Evolutionary conservation across 805 yeast species (phyloP).

Genomic region (Ogataea philodendri): DNA sequence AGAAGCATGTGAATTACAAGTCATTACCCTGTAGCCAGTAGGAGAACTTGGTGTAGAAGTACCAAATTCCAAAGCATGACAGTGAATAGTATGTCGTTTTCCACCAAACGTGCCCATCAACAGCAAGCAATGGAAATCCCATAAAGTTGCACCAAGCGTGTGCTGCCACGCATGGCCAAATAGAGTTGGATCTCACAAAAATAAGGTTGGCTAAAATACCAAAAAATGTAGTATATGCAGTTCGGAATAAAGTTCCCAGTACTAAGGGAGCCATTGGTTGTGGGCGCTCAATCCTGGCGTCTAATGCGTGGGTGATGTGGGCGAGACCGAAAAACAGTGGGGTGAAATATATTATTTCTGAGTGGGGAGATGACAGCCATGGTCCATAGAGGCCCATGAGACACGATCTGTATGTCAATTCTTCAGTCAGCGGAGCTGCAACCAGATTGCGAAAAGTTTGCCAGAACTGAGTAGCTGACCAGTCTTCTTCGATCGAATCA

Average conservation of each 20-base stretch:
- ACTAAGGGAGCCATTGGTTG: constrained; percentile 28
- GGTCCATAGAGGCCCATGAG: constrained; percentile 35
- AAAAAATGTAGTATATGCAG: constrained; percentile 64
- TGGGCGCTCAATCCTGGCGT: constrained; percentile 35
- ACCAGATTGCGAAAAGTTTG: constrained; percentile 55
- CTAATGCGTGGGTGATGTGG: constrained; percentile 72
- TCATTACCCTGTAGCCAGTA: too few species aligned
- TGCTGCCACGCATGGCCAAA: constrained; percentile 56
- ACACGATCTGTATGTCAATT: constrained; percentile 60
- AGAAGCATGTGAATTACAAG: too few species aligned
- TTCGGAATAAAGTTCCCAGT: constrained; percentile 49
- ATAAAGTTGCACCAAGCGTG: constrained; percentile 69
- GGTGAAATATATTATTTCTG: constrained; percentile 36
- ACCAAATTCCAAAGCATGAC: constrained; percentile 42
- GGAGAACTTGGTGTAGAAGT: too few species aligned
- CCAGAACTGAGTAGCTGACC: constrained; percentile 16
- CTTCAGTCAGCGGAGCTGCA: constrained; percentile 79
- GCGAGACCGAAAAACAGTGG: constrained; percentile 76
- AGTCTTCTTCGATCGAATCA: constrained; percentile 6
- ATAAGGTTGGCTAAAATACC: constrained; percentile 64
- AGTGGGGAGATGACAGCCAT: constrained; percentile 10
- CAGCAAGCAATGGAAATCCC: constrained; percentile 55
- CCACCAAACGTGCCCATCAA: constrained; percentile 24
- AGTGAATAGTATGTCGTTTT: constrained; percentile 38
- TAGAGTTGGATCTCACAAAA: constrained; percentile 48